Percentiles rank a stretch among this genome's conserved stretches.
Evolutionary conservation across 2,329 filamentous ascomycete species (phyloP).

Genomic region (Torrubiella hemipterigena): DNA sequence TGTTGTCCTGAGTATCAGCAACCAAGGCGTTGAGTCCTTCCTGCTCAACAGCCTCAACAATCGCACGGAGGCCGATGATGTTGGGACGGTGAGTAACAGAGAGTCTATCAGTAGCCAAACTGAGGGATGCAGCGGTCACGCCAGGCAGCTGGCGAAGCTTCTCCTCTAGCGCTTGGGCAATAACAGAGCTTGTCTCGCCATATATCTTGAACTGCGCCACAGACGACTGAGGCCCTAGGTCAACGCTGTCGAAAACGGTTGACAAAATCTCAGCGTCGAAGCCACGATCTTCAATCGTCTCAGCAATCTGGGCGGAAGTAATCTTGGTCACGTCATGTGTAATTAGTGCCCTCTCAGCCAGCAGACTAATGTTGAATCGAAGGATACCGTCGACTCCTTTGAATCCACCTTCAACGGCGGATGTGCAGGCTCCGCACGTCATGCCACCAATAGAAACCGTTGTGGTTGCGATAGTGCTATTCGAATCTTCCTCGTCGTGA

Average conservation of each 20-base stretch:
- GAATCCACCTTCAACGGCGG: slow-evolving; percentile 78
- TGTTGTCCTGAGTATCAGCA: slow-evolving; percentile 87
- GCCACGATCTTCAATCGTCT: slow-evolving; percentile 79
- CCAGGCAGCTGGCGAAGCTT: slow-evolving; percentile 54
- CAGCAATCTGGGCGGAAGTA: slow-evolving; percentile 59
- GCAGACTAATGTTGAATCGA: slow-evolving; percentile 87
- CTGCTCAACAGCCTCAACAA: slow-evolving; percentile 75
- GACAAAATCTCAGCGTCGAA: slow-evolving; percentile 81
- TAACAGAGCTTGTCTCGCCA: slow-evolving; percentile 59
- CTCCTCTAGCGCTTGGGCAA: slow-evolving; percentile 62
- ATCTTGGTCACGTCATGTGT: slow-evolving; percentile 68
- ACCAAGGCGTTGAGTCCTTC: slow-evolving; percentile 80
- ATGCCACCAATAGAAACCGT: slow-evolving; percentile 89
- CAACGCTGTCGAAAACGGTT: slow-evolving; percentile 48
- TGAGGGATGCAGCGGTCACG: slow-evolving; percentile 61
- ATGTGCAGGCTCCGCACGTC: slow-evolving; percentile 95
- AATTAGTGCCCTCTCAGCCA: slow-evolving; percentile 84
- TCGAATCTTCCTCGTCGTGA: slow-evolving; percentile 9
- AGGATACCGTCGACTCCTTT: slow-evolving; percentile 62
- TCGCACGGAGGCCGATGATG: slow-evolving; percentile 63
- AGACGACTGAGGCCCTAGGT: slow-evolving; percentile 42
- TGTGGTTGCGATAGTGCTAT: slow-evolving; percentile 49
- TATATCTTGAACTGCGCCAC: slow-evolving; percentile 74
- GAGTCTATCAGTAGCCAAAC: slow-evolving; percentile 60
- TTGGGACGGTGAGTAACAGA: slow-evolving; percentile 61